phyloP scores from a whole-genome alignment of 2,329 filamentous ascomycete species.

The Diaporthe vaccinii region DNA sequence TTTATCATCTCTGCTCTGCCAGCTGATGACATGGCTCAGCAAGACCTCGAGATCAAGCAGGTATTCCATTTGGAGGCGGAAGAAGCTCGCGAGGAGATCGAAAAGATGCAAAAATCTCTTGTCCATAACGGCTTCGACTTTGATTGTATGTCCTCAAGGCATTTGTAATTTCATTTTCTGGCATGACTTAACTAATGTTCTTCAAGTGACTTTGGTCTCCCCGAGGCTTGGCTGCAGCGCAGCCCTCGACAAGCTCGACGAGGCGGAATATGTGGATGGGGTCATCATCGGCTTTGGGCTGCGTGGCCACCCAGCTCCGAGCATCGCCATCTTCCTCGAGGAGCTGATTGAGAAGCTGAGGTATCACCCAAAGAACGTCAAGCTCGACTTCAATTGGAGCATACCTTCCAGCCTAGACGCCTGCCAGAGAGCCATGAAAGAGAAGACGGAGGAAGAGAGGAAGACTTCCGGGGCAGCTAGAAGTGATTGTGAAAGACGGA shows the following conservation, averaged over 20 bases:
- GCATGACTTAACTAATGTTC: neutral
- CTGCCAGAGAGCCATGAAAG: conserved; percentile 3
- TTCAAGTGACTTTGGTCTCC: neutral
- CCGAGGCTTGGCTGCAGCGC: neutral
- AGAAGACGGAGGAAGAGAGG: neutral
- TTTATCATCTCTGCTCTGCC: neutral
- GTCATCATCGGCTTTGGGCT: neutral
- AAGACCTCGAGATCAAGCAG: neutral
- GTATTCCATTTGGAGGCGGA: neutral
- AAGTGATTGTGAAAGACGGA: too few relatives aligned
- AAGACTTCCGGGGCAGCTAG: neutral
- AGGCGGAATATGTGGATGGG: neutral
- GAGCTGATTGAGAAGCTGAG: neutral
- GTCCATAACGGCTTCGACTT: conserved; percentile 1
- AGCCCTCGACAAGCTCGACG: neutral
- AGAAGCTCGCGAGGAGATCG: neutral
- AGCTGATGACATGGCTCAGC: neutral
- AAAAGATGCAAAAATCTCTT: neutral
- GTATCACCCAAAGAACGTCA: conserved; percentile 1
- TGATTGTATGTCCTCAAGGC: neutral
- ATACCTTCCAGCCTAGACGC: conserved; percentile 9
- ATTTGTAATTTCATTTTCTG: too few relatives aligned
- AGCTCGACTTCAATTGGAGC: conserved; percentile 1
- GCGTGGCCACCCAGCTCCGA: conserved; percentile 6
- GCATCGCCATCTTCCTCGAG: neutral